phyloP scores from a whole-genome alignment of 75 land plant species.

The Larix kaempferi region DNA sequence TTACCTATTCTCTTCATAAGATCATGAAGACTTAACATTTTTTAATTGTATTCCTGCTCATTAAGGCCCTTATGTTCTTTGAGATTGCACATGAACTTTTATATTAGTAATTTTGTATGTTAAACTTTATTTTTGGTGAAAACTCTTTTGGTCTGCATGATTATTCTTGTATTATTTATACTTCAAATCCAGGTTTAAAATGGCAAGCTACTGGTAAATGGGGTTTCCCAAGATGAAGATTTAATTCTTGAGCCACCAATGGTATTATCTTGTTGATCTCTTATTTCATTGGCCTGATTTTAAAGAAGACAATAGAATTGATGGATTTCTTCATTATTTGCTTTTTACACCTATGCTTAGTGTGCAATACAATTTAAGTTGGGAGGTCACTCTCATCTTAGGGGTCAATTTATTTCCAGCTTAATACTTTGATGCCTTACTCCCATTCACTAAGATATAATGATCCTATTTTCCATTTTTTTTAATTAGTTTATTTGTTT shows the following conservation, averaged over 20 bases:
- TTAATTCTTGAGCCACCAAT: conserved; percentile 84
- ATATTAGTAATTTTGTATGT: neutral
- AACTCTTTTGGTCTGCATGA: neutral
- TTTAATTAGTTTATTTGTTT: no score
- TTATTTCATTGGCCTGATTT: neutral
- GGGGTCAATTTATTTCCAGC: no score
- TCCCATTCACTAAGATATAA: no score
- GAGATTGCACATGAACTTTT: neutral
- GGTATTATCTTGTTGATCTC: conserved; percentile 38
- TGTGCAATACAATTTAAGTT: no score
- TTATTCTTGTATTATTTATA: neutral
- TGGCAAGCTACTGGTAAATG: conserved; percentile 85
- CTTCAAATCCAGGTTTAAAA: conserved; percentile 56
- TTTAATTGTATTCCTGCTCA: neutral
- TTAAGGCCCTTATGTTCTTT: neutral
- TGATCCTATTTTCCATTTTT: no score
- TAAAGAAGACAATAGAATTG: neutral
- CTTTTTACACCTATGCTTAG: no score
- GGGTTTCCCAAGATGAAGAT: conserved; percentile 69
- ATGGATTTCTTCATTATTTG: neutral
- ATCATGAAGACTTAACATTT: neutral
- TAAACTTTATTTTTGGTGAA: neutral
- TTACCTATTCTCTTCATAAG: neutral
- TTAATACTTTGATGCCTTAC: no score
- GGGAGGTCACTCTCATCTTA: no score